Conservation (phyloP, 1,139 yeast genomes). For the Candida sanyaensis region DNA sequence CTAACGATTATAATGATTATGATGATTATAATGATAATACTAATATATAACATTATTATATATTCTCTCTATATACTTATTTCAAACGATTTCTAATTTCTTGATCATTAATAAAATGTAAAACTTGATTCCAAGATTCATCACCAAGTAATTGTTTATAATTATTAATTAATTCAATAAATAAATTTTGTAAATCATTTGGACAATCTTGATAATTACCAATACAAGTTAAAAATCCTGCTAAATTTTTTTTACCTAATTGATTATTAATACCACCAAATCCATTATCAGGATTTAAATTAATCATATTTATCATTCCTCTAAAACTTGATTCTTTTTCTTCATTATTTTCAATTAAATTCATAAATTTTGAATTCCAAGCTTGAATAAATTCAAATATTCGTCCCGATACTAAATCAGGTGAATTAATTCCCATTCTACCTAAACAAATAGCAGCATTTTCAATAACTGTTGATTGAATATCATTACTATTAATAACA, state of each 20-base stretch:
- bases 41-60: neutral
- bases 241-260: conserved; percentile 50
- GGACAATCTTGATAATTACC: conserved; percentile 60
- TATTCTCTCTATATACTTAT: conserved; percentile 3
- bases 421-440: conserved; percentile 71
- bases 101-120: conserved; percentile 29
- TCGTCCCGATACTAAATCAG: conserved; percentile 54
- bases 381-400: conserved; percentile 55
- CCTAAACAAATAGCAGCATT: conserved; percentile 94
- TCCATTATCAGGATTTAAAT: conserved; percentile 63
- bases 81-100: conserved; percentile 15
- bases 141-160: conserved; percentile 53
- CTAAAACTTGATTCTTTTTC: conserved; percentile 80
- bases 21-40: neutral
- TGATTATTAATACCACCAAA: conserved; percentile 51
- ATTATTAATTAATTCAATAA: conserved; percentile 45
- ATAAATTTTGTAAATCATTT: conserved; percentile 42
- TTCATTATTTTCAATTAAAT: conserved; percentile 73
- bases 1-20: conserved; percentile 14
- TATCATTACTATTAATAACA: conserved; percentile 57
- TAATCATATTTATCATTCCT: conserved; percentile 73
- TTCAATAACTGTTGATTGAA: conserved; percentile 69
- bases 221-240: conserved; percentile 62
- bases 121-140: conserved; percentile 34
- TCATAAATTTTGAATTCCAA: conserved; percentile 70